Percentiles rank a stretch among this genome's conserved stretches.
phyloP scores from a whole-genome alignment of 805 yeast species.

The Metschnikowia vanudenii region DNA sequence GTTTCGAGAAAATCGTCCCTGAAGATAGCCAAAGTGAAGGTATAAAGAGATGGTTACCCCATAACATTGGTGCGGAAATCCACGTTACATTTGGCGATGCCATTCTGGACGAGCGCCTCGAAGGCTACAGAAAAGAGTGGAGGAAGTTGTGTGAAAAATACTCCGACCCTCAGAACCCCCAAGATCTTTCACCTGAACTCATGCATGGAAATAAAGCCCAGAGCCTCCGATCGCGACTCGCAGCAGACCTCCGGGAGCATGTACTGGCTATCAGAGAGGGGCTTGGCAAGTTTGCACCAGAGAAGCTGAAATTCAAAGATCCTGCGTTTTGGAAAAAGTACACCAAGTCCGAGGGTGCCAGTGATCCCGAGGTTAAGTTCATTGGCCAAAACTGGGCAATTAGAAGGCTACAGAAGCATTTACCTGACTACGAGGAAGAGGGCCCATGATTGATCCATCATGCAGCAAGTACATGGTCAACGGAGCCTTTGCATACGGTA shows the following conservation, averaged over 20 bases:
- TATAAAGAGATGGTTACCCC: conserved; percentile 58
- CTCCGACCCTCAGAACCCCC: conserved; percentile 49
- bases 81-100: conserved; percentile 72
- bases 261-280: conserved; percentile 49
- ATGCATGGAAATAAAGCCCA: conserved; percentile 64
- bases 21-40: conserved; percentile 61
- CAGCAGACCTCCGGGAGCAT: conserved; percentile 62
- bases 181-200: conserved; percentile 60
- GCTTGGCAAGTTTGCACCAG: conserved; percentile 49
- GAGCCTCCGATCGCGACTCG: conserved; percentile 65
- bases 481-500: too few species aligned
- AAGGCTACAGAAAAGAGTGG: conserved; percentile 70
- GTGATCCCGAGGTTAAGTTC: conserved; percentile 67
- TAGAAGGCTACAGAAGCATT: conserved; percentile 58
- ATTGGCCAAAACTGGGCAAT: conserved; percentile 85
- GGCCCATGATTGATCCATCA: not conserved
- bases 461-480: too few species aligned
- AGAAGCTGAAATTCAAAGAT: conserved; percentile 65
- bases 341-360: conserved; percentile 61
- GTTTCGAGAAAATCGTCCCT: conserved; percentile 84
- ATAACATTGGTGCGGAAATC: conserved; percentile 64
- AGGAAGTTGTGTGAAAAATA: conserved; percentile 53
- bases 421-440: conserved; percentile 24
- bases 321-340: conserved; percentile 75
- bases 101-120: conserved; percentile 58